These are phyloP conservation scores for Asparagopsis taxiformis DNA, from an alignment of 31 red algal species.

Conservation along the genomic window DNA sequence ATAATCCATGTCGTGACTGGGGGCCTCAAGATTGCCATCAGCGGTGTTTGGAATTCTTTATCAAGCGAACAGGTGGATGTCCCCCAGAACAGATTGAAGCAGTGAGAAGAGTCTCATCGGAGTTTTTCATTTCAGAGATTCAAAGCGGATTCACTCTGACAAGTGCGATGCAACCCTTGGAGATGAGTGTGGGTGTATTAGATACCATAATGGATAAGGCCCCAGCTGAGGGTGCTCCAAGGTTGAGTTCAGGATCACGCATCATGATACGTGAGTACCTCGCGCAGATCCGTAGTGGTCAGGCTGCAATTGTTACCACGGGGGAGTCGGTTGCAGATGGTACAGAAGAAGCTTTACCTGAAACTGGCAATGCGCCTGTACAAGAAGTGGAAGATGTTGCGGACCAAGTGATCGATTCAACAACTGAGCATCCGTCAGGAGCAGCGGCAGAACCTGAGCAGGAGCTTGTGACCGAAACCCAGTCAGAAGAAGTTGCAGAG, in stretches of 20 bases:
- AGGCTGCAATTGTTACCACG: too few relatives aligned
- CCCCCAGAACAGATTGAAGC: conserved; percentile 24
- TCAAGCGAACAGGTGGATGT: conserved; percentile 9
- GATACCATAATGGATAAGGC: conserved; percentile 28
- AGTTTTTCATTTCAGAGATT: conserved; percentile 40
- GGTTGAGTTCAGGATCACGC: conserved; percentile 29
- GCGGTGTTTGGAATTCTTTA: conserved; percentile 30
- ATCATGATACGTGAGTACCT: conserved; percentile 40
- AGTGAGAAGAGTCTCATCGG: conserved; percentile 6
- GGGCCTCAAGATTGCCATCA: conserved; percentile 31
- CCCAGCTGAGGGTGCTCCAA: neutral
- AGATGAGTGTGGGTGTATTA: conserved; percentile 36
- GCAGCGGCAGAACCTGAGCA: too few relatives aligned
- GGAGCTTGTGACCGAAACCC: too few relatives aligned
- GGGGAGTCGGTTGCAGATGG: too few relatives aligned
- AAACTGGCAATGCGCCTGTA: too few relatives aligned
- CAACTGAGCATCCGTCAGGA: too few relatives aligned
- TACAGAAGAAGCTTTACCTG: too few relatives aligned
- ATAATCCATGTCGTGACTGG: conserved; percentile 39
- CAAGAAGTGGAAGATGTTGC: too few relatives aligned
- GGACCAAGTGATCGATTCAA: too few relatives aligned
- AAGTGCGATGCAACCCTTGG: conserved; percentile 49
- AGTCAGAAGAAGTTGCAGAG: too few relatives aligned
- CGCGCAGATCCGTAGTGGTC: conserved; percentile 36
- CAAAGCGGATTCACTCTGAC: conserved; percentile 39